phyloP scores from a whole-genome alignment of 2,329 filamentous ascomycete genomes.

The Sporothrix euskadiensis region DNA sequence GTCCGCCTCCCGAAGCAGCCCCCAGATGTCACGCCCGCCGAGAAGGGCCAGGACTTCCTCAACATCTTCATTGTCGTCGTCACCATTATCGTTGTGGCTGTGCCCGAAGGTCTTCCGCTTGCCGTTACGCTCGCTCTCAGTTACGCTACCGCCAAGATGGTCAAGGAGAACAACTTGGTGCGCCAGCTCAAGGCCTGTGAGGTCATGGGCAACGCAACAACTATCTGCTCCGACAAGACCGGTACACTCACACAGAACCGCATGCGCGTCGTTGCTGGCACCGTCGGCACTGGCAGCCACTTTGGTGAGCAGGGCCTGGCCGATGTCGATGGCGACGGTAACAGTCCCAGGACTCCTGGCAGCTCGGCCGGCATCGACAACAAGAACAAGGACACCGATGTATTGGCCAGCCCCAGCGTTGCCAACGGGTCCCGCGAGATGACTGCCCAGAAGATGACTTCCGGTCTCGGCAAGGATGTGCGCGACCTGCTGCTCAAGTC shows the following conservation, averaged over 20 bases:
- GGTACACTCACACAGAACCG: conserved; percentile 68
- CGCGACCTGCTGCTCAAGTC: conserved; percentile 60
- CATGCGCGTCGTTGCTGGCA: conserved; percentile 66
- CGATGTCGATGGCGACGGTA: conserved; percentile 24
- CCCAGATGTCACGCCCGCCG: conserved; percentile 57
- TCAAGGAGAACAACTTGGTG: conserved; percentile 75
- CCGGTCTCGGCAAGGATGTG: conserved; percentile 48
- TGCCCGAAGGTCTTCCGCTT: conserved; percentile 74
- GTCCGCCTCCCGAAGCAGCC: conserved; percentile 59
- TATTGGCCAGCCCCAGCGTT: not conserved
- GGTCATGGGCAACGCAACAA: conserved; percentile 70
- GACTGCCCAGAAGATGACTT: conserved; percentile 49
- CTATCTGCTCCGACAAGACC: conserved; percentile 68
- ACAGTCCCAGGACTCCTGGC: conserved; percentile 33
- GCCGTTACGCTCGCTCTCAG: conserved; percentile 76
- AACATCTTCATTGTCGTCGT: conserved; percentile 77
- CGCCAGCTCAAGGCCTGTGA: conserved; percentile 76
- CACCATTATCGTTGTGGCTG: conserved; percentile 77
- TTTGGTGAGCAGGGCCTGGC: conserved; percentile 48
- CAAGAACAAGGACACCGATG: conserved; percentile 26
- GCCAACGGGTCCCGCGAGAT: conserved; percentile 41
- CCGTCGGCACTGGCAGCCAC: conserved; percentile 56
- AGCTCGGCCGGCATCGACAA: conserved; percentile 34
- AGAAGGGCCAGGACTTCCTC: conserved; percentile 77
- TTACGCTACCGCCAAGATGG: conserved; percentile 75